Base-by-base conservation (phyloP, 2,329 filamentous ascomycete genomes). In the Bipolaris oryzae region DNA sequence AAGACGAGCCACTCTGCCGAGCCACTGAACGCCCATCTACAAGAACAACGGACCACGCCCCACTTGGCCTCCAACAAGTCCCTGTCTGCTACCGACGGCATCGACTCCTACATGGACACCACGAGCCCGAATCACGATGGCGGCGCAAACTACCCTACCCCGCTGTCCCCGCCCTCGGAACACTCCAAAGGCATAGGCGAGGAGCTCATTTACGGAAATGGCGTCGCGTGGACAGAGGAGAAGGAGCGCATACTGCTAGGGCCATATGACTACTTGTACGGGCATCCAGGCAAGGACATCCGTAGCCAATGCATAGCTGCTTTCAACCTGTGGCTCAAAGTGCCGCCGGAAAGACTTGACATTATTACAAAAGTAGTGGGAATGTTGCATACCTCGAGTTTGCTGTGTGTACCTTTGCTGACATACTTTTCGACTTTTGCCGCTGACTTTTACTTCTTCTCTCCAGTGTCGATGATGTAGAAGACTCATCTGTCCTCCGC, bases 281-380 rank as follows among this genome's bases (percentile, higher is more conserved):
- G 85, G 42, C 88, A 92, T 61, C 90, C 91, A 0, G 92, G 92
- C 62, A 95, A 96, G 77, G 90, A 95, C 76, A 90, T 96, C 71
- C 87, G 92, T 63, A 84, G 88, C 43, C 88, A 91, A 77, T 82
- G 94, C 68, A 92, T 96, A 69, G 84, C 83, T 41, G 89, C 91
- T 41, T 96, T 96, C 81, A 92, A 96, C 72, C 83, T 83, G 49
- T 93, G 89, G 88, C 80, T 96, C 15, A 82, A 89, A 53, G 90
- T 96, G 18, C 91, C 91, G 0, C 74, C 82, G 7, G 83, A 86
- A 57, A 87, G 85, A 64, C 82, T 96, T 54, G 84, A 85, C 39
- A 81, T 92, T 58, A 94, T 96, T 69, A 93, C 89, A 25, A 86
- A 85, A 58, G 90, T 92, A 3, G 86, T 96, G 10, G 89, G 88